A percentile compares a stretch with the other conserved stretches of the same genome.
These are phyloP conservation scores for Hypoxylon sp. DNA, from an alignment of 2,329 filamentous ascomycete species.

Conservation along the genomic window DNA sequence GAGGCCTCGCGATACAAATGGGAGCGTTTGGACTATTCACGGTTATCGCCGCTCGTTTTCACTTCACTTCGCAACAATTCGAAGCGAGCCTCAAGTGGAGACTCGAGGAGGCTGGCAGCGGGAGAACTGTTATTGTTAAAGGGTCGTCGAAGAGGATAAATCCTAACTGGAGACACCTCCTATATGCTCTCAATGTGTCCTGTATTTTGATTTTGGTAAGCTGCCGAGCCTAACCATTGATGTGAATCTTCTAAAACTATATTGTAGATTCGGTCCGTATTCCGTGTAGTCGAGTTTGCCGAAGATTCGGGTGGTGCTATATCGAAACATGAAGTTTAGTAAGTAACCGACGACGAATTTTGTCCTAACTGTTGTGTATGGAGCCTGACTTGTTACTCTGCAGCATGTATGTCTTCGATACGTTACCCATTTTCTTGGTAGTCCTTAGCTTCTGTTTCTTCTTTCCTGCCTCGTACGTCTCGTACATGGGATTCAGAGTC, in stretches of 20 bases:
- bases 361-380: background rate
- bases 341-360: constrained; percentile 36
- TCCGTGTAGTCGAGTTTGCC: constrained; percentile 53
- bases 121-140: constrained; percentile 55
- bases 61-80: constrained; percentile 61
- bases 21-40: constrained; percentile 63
- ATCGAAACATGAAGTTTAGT: constrained; percentile 53
- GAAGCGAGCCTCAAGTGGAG: constrained; percentile 50
- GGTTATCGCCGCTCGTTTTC: constrained; percentile 62
- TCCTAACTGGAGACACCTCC: constrained; percentile 56
- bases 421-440: constrained; percentile 53
- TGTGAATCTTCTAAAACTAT: constrained; percentile 17
- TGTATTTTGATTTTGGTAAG: constrained; percentile 53
- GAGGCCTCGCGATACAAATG: constrained; percentile 62
- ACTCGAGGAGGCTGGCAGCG: constrained; percentile 48
- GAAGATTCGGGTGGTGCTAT: constrained; percentile 47
- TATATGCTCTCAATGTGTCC: constrained; percentile 54
- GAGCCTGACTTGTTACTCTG: constrained; percentile 21
- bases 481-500: constrained; percentile 53
- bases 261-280: constrained; percentile 53
- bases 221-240: background rate
- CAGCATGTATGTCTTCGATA: constrained; percentile 54
- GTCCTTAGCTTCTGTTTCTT: constrained; percentile 50
- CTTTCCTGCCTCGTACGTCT: constrained; percentile 54
- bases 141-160: constrained; percentile 45